Evolutionary conservation across 2,329 filamentous ascomycete species (phyloP).

Genomic region (Pseudogymnoascus sp.): DNA sequence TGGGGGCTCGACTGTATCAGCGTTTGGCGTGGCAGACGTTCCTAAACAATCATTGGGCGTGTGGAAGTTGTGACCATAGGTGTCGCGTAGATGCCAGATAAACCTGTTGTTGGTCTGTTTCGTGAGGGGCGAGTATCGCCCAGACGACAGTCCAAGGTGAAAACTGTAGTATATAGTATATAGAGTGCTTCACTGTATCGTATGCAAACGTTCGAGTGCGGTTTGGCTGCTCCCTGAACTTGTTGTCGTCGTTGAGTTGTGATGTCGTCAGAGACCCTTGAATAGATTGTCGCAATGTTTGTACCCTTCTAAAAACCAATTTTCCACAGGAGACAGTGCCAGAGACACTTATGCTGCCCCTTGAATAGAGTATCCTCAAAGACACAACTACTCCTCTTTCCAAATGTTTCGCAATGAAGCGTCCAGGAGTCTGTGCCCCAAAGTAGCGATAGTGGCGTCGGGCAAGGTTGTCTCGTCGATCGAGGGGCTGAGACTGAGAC

Average conservation of each 20-base stretch:
- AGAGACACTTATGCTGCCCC: neutral
- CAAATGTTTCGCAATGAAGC: neutral
- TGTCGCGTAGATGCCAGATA: neutral
- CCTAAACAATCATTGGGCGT: neutral
- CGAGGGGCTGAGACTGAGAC: conserved; percentile 1
- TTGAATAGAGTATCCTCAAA: neutral
- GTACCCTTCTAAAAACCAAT: neutral
- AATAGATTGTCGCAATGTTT: neutral
- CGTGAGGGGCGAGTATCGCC: neutral
- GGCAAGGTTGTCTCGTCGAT: neutral
- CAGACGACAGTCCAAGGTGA: neutral
- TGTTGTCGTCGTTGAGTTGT: neutral
- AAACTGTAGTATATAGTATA: neutral
- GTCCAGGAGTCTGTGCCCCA: neutral
- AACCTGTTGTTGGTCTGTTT: neutral
- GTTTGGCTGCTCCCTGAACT: neutral
- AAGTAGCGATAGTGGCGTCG: neutral
- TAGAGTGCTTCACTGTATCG: neutral
- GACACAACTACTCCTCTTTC: neutral
- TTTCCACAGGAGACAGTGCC: neutral
- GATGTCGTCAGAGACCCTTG: neutral
- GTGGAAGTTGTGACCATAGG: neutral
- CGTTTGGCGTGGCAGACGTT: neutral
- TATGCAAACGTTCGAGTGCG: neutral
- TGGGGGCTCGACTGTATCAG: neutral